A percentile compares a stretch with the other conserved stretches of the same genome.
Evolutionary conservation across 2,329 filamentous ascomycete species (phyloP).

Genomic region (Penicillium expansum): DNA sequence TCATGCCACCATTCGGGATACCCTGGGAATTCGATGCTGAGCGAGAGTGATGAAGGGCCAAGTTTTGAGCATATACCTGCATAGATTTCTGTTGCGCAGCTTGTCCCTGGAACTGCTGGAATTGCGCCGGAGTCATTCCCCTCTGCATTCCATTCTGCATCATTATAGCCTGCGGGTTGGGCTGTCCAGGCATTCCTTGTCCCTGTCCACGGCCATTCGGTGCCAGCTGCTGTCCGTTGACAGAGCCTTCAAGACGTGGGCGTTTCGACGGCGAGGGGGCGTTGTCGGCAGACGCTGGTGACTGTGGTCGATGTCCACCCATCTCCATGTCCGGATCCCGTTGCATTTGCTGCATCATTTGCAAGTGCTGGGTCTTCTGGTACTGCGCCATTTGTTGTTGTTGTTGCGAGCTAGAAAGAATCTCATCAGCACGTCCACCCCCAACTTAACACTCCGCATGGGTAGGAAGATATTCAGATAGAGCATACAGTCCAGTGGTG

Average conservation of each 20-base stretch:
- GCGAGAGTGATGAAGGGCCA: constrained; percentile 74
- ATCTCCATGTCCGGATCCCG: constrained; percentile 83
- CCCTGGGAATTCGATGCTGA: constrained; percentile 76
- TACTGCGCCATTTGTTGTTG: constrained; percentile 64
- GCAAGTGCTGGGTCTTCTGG: constrained; percentile 55
- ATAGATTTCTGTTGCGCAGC: constrained; percentile 76
- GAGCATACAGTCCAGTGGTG: constrained; percentile 40
- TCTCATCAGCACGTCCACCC: constrained; percentile 22
- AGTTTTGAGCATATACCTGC: constrained; percentile 79
- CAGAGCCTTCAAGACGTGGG: constrained; percentile 72
- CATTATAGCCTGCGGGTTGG: constrained; percentile 54
- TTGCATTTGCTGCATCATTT: constrained; percentile 78
- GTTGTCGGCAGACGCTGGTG: constrained; percentile 79
- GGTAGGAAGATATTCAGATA: constrained; percentile 2
- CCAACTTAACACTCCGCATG: constrained; percentile 2
- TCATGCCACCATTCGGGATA: constrained; percentile 71
- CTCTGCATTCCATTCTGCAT: constrained; percentile 68
- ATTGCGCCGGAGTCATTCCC: constrained; percentile 71
- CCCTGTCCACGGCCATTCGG: constrained; percentile 67
- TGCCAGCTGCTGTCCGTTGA: constrained; percentile 75
- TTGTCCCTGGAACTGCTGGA: constrained; percentile 62
- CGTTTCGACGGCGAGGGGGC: constrained; percentile 91
- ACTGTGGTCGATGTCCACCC: constrained; percentile 75
- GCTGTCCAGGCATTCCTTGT: constrained; percentile 69
- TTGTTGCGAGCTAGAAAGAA: constrained; percentile 55